These are phyloP conservation scores for Glycyrrhiza uralensis DNA, from an alignment of 306 rosid genomes.

Conservation along the genomic window DNA sequence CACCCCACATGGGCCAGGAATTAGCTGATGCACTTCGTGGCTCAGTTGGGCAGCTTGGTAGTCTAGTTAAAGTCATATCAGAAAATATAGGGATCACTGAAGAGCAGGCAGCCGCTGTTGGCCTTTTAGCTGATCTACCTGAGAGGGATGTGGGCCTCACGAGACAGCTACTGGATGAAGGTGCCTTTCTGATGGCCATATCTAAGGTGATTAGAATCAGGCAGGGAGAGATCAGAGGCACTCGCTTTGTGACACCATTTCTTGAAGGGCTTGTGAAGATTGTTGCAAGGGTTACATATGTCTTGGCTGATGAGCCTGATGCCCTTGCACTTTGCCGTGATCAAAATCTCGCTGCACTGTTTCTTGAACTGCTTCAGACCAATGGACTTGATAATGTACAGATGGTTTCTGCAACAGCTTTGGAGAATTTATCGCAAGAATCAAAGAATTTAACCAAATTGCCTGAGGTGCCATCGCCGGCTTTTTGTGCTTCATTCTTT, in stretches of 20 bases:
- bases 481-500: slow-evolving; percentile 69
- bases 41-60: slow-evolving; percentile 89
- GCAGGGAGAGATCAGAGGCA: slow-evolving; percentile 75
- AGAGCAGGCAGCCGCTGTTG: slow-evolving; percentile 91
- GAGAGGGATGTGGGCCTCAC: slow-evolving; percentile 98
- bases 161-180: slow-evolving; percentile 89
- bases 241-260: slow-evolving; percentile 85
- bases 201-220: slow-evolving; percentile 59
- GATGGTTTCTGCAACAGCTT: slow-evolving; percentile 88
- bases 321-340: slow-evolving; percentile 74
- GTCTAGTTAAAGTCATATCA: slow-evolving; percentile 75
- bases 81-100: slow-evolving; percentile 80
- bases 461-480: slow-evolving; percentile 58
- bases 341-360: slow-evolving; percentile 60
- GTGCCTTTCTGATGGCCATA: slow-evolving; percentile 64
- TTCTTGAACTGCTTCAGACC: slow-evolving; percentile 73
- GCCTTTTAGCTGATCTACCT: slow-evolving; percentile 90
- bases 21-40: slow-evolving; percentile 96
- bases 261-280: slow-evolving; percentile 87
- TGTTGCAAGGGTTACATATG: slow-evolving; percentile 78
- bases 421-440: slow-evolving; percentile 82
- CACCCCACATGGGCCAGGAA: slow-evolving; percentile 89
- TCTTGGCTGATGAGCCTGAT: slow-evolving; percentile 65
- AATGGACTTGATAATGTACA: slow-evolving; percentile 92
- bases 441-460: slow-evolving; percentile 67